Evolutionary conservation across 2,329 filamentous ascomycete species (phyloP).

Genomic region (Talaromyces islandicus): DNA sequence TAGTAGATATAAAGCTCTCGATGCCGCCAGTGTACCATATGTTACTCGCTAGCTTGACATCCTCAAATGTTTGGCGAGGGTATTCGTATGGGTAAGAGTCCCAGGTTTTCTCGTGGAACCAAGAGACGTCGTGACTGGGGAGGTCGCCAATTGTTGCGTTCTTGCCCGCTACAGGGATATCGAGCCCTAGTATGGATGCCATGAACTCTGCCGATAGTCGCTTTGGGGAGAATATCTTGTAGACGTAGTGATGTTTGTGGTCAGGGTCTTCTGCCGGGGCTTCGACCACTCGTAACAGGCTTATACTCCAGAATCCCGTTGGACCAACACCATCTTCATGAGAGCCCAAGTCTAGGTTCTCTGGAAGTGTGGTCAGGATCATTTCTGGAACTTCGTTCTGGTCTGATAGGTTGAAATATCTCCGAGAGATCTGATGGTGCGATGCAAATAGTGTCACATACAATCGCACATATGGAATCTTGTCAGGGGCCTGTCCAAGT

Average conservation of each 20-base stretch:
- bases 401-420: constrained; percentile 63
- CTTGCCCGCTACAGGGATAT: constrained; percentile 17
- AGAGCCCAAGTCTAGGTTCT: constrained; percentile 38
- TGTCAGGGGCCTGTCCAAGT: constrained; percentile 54
- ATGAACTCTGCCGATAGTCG: constrained; percentile 45
- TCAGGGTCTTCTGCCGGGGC: constrained; percentile 44
- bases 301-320: constrained; percentile 80
- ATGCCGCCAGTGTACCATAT: constrained; percentile 62
- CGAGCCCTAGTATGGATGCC: constrained; percentile 42
- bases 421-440: constrained; percentile 62
- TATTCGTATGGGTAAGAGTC: constrained; percentile 77
- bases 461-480: constrained; percentile 77
- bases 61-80: constrained; percentile 84
- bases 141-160: constrained; percentile 29
- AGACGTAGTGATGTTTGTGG: constrained; percentile 48
- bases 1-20: constrained; percentile 91
- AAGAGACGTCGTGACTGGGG: constrained; percentile 53
- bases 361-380: constrained; percentile 75
- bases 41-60: constrained; percentile 55
- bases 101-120: constrained; percentile 74
- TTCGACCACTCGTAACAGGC: constrained; percentile 58
- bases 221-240: constrained; percentile 61
- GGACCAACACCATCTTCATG: constrained; percentile 57
- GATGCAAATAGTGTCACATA: constrained; percentile 88
- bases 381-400: constrained; percentile 56